Conservation (phyloP, 148 eudicot genomes). For the Cornus kousa region DNA sequence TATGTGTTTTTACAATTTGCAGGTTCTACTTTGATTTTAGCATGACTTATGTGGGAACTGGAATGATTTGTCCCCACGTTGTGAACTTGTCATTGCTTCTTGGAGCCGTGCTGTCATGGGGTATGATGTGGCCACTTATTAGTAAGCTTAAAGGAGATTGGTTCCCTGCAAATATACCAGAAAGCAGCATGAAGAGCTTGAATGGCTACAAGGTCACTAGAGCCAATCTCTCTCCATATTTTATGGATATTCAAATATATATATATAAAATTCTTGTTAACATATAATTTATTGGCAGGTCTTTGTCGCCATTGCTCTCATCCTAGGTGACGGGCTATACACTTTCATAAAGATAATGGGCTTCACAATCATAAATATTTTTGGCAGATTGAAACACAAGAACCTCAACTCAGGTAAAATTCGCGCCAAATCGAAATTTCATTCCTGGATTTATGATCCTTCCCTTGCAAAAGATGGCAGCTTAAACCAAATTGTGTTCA, state of each 20-base stretch:
- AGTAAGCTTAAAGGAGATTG: constrained; percentile 51
- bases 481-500: too few relatives aligned
- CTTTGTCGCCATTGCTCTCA: constrained; percentile 69
- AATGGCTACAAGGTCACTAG: constrained; percentile 64
- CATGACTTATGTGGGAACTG: constrained; percentile 73
- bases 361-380: constrained; percentile 35
- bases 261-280: background rate
- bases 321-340: constrained; percentile 78
- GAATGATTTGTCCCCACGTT: constrained; percentile 74
- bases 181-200: constrained; percentile 66
- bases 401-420: constrained; percentile 28
- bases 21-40: constrained; percentile 86
- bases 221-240: background rate
- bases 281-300: constrained; percentile 41
- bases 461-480: too few relatives aligned
- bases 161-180: constrained; percentile 51
- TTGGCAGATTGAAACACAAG: constrained; percentile 23
- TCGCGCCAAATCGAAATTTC: background rate
- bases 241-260: background rate
- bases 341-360: constrained; percentile 45
- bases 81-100: constrained; percentile 68
- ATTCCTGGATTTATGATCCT: too few relatives aligned
- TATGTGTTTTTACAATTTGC: constrained; percentile 6
- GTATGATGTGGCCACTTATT: constrained; percentile 79
- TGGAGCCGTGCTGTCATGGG: constrained; percentile 78